Percentiles rank a stretch among this genome's conserved stretches.
These are phyloP conservation scores for Ganoderma leucocontextum DNA, from an alignment of 1,284 basidiomycete genomes.

Conservation along the genomic window DNA sequence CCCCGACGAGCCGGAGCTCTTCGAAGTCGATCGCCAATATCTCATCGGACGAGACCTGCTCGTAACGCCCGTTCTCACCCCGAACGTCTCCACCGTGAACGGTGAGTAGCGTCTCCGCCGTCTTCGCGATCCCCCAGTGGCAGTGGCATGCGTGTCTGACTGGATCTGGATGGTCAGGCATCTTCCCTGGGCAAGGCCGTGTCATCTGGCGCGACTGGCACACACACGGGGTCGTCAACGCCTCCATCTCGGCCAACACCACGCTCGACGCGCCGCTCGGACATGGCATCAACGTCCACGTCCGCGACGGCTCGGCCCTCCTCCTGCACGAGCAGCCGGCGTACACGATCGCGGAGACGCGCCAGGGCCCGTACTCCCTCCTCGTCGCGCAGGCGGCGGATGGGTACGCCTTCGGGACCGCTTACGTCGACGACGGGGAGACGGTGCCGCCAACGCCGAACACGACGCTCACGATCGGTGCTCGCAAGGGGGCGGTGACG, in stretches of 20 bases:
- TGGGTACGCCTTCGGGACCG: slow-evolving; percentile 59
- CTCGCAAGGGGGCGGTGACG: slow-evolving; percentile 41
- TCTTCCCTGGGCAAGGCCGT: slow-evolving; percentile 68
- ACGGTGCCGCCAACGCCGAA: slow-evolving; percentile 60
- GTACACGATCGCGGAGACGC: slow-evolving; percentile 68
- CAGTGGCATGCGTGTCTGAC: background rate
- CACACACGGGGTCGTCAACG: slow-evolving; percentile 63
- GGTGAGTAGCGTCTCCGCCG: slow-evolving; percentile 46
- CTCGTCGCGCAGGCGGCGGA: slow-evolving; percentile 59
- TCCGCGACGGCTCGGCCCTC: slow-evolving; percentile 66
- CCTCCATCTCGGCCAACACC: slow-evolving; percentile 47
- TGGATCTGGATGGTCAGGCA: slow-evolving; percentile 44
- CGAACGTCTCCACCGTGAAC: slow-evolving; percentile 62
- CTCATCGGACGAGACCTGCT: slow-evolving; percentile 74
- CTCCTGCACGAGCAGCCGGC: slow-evolving; percentile 62
- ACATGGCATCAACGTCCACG: slow-evolving; percentile 76
- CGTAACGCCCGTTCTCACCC: slow-evolving; percentile 76
- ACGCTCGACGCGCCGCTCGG: slow-evolving; percentile 66
- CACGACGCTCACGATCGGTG: slow-evolving; percentile 53
- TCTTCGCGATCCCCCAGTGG: background rate
- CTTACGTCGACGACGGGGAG: slow-evolving; percentile 73
- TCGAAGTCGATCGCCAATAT: slow-evolving; percentile 73
- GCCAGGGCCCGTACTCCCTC: slow-evolving; percentile 59
- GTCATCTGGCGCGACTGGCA: slow-evolving; percentile 82
- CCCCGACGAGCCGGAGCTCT: slow-evolving; percentile 71